Evolutionary conservation across 2,329 filamentous ascomycete genomes (phyloP), one percentile per base, ranked within the genome.

Genomic region (Drechslerella coelobrocha): DNA sequence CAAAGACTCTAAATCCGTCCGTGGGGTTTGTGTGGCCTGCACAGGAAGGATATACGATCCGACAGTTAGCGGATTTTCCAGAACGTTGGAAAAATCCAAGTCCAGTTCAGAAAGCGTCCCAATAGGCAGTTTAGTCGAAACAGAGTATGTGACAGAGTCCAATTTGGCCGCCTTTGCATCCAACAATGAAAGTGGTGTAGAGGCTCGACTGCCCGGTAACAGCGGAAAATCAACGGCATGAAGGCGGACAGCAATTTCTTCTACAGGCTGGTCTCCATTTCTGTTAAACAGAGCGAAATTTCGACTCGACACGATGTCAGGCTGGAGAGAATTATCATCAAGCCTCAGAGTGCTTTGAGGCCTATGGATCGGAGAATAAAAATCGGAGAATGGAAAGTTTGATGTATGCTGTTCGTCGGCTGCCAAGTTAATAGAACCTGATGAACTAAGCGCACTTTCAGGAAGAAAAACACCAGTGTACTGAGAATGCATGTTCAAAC

Each of bases 181-280:
- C 4, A 14, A 2, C 12, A n/a, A 14, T 39, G 17, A 14, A 5
- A n/a, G 12, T 23, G 47, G 29, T 1, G 63, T 56, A n/a, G 31
- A 17, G n/a, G 56, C 50, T 9, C 63, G 55, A 23, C 56, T 68
- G 10, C 51, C 41, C 24, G 63, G 63, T 19, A 68, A 34, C 7
- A 37, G n/a, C 2, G 63, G 56, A 1, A 61, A 52, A 23, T 34
- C n/a, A 2, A 27, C 19, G 0, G 10, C 4, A 17, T 21, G 2
- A 23, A 17, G 24, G n/a, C 12, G 29, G 10, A 14, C 17, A 9
- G 19, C 14, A 23, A 9, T 8, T 1, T 23, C 4, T 1, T 39
- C 41, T 2, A n/a, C n/a, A n/a, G n/a, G n/a, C n/a, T n/a, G n/a
- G n/a, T n/a, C n/a, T n/a, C n/a, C n/a, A n/a, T n/a, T n/a, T n/a